phyloP scores from a whole-genome alignment of 2,329 filamentous ascomycete genomes.

The Cephalotrichum gorgonifer region DNA sequence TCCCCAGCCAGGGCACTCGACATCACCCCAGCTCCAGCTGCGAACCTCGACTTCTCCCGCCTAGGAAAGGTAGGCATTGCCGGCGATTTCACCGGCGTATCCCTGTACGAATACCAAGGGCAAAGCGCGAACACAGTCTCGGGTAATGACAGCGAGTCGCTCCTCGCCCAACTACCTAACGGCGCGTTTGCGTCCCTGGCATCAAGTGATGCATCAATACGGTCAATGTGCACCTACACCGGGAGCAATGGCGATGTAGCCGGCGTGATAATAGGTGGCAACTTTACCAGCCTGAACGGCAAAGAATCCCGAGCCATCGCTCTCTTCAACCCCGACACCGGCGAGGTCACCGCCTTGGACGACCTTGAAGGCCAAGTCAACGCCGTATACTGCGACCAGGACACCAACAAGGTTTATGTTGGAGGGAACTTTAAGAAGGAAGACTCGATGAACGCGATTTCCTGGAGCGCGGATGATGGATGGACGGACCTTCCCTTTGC shows the following conservation, averaged over 20 bases:
- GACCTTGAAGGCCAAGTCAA: constrained; percentile 78
- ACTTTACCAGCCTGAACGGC: constrained; percentile 84
- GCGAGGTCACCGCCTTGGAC: constrained; percentile 60
- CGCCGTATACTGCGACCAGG: constrained; percentile 70
- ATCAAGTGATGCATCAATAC: constrained; percentile 73
- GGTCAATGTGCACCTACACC: constrained; percentile 75
- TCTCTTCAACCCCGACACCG: constrained; percentile 65
- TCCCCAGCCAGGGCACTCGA: constrained; percentile 38
- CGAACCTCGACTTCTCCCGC: constrained; percentile 67
- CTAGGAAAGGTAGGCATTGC: constrained; percentile 77
- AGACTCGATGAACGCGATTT: constrained; percentile 83
- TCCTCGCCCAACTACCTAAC: constrained; percentile 76
- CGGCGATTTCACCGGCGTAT: constrained; percentile 86
- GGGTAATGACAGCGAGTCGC: constrained; percentile 69
- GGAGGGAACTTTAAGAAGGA: constrained; percentile 74
- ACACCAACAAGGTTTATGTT: constrained; percentile 73
- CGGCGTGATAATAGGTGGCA: constrained; percentile 81
- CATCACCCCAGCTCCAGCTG: constrained; percentile 52
- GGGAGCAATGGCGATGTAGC: constrained; percentile 53
- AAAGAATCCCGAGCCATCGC: constrained; percentile 70
- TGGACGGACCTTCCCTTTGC: constrained; percentile 81
- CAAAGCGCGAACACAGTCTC: constrained; percentile 60
- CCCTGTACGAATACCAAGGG: constrained; percentile 74
- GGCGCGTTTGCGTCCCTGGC: constrained; percentile 68
- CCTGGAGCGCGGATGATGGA: constrained; percentile 58